Evolutionary conservation across 768 basidiomycete genomes (phyloP).

Genomic region (Suillus paluster): DNA sequence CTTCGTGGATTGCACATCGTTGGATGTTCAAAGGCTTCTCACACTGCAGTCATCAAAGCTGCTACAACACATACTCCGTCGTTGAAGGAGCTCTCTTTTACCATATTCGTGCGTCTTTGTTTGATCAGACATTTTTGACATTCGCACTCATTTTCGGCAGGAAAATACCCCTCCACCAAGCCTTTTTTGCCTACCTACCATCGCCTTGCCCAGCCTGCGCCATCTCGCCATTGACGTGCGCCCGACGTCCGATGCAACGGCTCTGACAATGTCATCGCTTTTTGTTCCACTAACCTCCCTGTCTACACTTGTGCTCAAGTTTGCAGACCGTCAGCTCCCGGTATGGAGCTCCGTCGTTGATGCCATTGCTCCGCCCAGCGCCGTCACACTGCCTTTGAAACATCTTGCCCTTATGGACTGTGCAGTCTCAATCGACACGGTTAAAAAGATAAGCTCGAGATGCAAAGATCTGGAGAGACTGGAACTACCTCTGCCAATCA

Average conservation of each 20-base stretch:
- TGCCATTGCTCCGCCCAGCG: slow-evolving; percentile 40
- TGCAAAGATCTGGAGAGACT: slow-evolving; percentile 55
- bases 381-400: slow-evolving; percentile 46
- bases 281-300: slow-evolving; percentile 5
- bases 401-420: slow-evolving; percentile 54
- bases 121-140: slow-evolving; percentile 8
- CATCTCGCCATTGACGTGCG: slow-evolving; percentile 60
- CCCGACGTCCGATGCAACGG: slow-evolving; percentile 24
- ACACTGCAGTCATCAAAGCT: slow-evolving; percentile 50
- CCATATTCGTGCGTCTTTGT: slow-evolving; percentile 52
- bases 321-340: slow-evolving; percentile 20
- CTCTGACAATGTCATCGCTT: not conserved
- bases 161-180: slow-evolving; percentile 18
- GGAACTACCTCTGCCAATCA: slow-evolving; percentile 53
- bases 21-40: slow-evolving; percentile 60
- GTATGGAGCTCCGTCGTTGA: slow-evolving; percentile 45
- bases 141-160: slow-evolving; percentile 2
- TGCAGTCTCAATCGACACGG: slow-evolving; percentile 40
- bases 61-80: slow-evolving; percentile 50
- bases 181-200: slow-evolving; percentile 23
- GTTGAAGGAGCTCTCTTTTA: slow-evolving; percentile 65
- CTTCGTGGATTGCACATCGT: slow-evolving; percentile 65
- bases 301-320: slow-evolving; percentile 8
- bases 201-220: slow-evolving; percentile 45
- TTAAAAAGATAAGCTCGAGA: slow-evolving; percentile 44